Evolutionary conservation across 208 protist species (phyloP).

Genomic region (Crithidia sp.): DNA sequence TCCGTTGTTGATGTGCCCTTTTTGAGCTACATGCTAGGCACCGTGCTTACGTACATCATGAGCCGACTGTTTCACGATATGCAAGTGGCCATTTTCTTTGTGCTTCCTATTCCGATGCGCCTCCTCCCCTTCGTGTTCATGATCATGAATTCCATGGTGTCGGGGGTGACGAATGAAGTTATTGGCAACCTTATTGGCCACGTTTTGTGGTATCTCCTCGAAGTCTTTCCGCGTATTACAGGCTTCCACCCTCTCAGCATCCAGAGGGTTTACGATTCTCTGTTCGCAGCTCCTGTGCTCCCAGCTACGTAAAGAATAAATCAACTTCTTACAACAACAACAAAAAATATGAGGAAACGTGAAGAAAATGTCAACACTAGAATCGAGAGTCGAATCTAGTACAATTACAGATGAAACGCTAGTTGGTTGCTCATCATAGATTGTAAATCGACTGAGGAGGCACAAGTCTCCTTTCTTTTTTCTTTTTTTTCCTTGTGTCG

Average conservation of each 20-base stretch:
- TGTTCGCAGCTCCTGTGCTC: constrained; percentile 15
- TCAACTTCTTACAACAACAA: not conserved
- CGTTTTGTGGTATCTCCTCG: constrained; percentile 79
- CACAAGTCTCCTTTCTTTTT: not conserved
- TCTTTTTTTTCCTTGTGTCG: too few relatives aligned
- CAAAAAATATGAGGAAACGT: constrained; percentile 2
- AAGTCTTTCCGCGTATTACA: constrained; percentile 90
- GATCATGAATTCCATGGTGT: constrained; percentile 36
- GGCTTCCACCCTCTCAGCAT: constrained; percentile 61
- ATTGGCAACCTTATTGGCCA: constrained; percentile 69
- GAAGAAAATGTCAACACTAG: not conserved
- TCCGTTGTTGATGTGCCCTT: constrained; percentile 58
- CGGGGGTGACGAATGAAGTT: constrained; percentile 42
- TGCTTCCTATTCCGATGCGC: constrained; percentile 59
- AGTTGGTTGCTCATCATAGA: too few relatives aligned
- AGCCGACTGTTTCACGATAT: constrained; percentile 64
- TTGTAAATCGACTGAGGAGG: too few relatives aligned
- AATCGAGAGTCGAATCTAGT: not conserved
- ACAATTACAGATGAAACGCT: too few relatives aligned
- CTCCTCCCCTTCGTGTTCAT: constrained; percentile 65
- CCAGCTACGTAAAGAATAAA: not conserved
- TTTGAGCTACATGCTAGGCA: constrained; percentile 61
- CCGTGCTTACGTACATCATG: constrained; percentile 74
- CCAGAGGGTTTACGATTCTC: constrained; percentile 40
- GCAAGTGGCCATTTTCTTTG: constrained; percentile 54